Evolutionary conservation across 345 rosid genomes (phyloP).

Genomic region (Balakata baccata): DNA sequence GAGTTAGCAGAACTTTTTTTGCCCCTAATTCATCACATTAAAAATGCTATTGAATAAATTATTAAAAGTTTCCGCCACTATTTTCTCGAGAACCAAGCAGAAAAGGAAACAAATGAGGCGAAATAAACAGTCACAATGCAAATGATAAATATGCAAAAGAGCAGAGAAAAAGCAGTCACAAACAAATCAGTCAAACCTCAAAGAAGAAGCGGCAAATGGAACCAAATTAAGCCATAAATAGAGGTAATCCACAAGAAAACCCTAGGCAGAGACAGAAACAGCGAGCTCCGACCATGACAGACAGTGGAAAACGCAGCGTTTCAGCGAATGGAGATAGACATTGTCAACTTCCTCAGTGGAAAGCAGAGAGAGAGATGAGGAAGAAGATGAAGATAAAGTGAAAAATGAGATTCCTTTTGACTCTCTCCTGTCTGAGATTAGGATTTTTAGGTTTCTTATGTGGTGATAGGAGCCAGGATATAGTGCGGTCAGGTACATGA

Average conservation of each 20-base stretch:
- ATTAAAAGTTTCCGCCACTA: not conserved
- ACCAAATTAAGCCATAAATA: not conserved
- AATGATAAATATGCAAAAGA: not conserved
- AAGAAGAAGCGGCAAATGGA: not conserved
- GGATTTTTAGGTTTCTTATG: constrained; percentile 17
- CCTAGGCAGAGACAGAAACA: not conserved
- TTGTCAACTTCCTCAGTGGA: not conserved
- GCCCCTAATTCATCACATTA: not conserved
- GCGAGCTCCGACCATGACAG: not conserved
- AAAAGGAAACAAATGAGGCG: not conserved
- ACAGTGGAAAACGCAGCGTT: not conserved
- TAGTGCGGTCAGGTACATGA: constrained; percentile 25
- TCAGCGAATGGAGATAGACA: not conserved
- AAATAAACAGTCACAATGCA: constrained; percentile 6
- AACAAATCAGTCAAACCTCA: constrained; percentile 2
- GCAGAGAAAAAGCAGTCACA: not conserved
- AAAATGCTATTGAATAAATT: not conserved
- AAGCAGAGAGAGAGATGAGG: not conserved
- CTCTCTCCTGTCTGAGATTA: constrained; percentile 24
- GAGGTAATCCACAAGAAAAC: not conserved
- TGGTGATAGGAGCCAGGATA: constrained; percentile 7
- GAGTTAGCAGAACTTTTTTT: not conserved
- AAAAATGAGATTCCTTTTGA: constrained; percentile 18
- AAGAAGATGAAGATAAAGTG: constrained; percentile 1
- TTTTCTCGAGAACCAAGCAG: constrained; percentile 23